A percentile compares a stretch with the other conserved stretches of the same genome.
Conservation (phyloP, 495 filamentous ascomycete species). For the Tuber calosporum region DNA sequence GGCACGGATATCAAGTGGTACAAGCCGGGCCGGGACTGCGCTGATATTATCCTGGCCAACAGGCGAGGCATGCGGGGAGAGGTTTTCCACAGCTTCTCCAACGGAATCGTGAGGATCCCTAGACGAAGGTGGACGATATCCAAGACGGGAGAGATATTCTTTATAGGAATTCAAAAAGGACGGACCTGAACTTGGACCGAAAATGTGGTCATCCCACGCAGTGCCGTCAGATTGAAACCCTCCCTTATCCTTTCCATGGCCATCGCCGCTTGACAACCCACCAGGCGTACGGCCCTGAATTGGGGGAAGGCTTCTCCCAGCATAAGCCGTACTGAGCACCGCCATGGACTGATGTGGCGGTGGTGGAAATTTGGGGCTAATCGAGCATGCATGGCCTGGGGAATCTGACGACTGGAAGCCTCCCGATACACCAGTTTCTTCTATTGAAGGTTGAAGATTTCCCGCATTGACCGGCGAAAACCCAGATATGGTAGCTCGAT, state of each 20-base stretch:
- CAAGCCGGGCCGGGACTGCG: slow-evolving; percentile 11
- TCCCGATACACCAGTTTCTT: not conserved
- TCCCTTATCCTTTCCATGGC: slow-evolving; percentile 5
- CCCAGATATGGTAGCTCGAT: slow-evolving; percentile 12
- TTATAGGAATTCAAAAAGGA: slow-evolving; percentile 36
- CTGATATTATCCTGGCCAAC: slow-evolving; percentile 8
- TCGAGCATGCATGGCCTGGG: not conserved
- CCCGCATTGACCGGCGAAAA: not conserved
- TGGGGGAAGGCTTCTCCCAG: not conserved
- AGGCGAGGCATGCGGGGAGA: slow-evolving; percentile 12
- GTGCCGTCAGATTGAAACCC: slow-evolving; percentile 30
- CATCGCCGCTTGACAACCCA: not conserved
- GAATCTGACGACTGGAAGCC: not conserved
- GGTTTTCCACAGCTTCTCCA: not conserved
- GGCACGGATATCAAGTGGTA: slow-evolving; percentile 39
- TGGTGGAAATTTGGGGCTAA: not conserved
- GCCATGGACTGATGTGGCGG: not conserved
- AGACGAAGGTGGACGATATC: slow-evolving; percentile 25
- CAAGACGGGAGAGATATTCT: slow-evolving; percentile 37
- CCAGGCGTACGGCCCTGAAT: not conserved
- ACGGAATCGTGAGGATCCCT: slow-evolving; percentile 15
- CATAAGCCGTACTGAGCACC: not conserved
- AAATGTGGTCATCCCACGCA: slow-evolving; percentile 35
- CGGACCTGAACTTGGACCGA: slow-evolving; percentile 38
- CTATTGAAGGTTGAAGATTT: not conserved